Evolutionary conservation across 2,329 filamentous ascomycete species (phyloP), one percentile per base, ranked within the genome.

Genomic region (Hansfordia pulvinata): DNA sequence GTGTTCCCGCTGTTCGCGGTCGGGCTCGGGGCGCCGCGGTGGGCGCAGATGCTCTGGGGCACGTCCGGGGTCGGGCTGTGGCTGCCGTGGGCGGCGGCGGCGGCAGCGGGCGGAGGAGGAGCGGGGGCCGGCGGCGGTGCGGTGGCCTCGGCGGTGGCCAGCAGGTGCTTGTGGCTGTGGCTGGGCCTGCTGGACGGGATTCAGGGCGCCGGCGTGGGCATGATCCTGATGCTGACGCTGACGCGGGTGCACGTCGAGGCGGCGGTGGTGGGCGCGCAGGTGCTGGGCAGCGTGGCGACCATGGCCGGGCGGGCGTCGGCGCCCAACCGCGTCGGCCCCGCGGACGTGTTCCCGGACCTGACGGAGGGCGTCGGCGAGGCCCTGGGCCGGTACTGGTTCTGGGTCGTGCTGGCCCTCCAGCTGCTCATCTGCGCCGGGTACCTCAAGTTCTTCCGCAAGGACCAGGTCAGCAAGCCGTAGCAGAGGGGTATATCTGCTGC

Each of bases 41-140:
- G 73, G 72, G 64, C 64, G 7, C 74, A 79, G 44, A 76, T 76
- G 43, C 68, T 74, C 43, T 78, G 74, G 74, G 66, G 62, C 8
- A 67, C 63, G 5, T 69, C 62, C 6, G 62, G 64, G 8, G 63
- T 75, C 33, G 74, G 70, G 4, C 52, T 62, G 16, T 77, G 66
- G 41, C 48, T 79, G 3, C 74, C 74, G 3, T 77, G 72, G 72
- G 65, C 65, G 6, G 67, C 67, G 20, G 52, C 54, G 3, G n/a
- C n/a, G n/a, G n/a, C n/a, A n/a, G n/a, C n/a, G n/a, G n/a, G n/a
- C n/a, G n/a, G n/a, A n/a, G n/a, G n/a, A n/a, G n/a, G n/a, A n/a
- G n/a, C n/a, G n/a, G n/a, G n/a, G n/a, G n/a, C n/a, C n/a, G n/a
- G n/a, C n/a, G 61, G 20, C 6, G 20, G 20, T 22, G 20, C 63